Evolutionary conservation across 2,329 filamentous ascomycete species (phyloP), one percentile per base, ranked within the genome.

Genomic region (Niveomyces coronatus): DNA sequence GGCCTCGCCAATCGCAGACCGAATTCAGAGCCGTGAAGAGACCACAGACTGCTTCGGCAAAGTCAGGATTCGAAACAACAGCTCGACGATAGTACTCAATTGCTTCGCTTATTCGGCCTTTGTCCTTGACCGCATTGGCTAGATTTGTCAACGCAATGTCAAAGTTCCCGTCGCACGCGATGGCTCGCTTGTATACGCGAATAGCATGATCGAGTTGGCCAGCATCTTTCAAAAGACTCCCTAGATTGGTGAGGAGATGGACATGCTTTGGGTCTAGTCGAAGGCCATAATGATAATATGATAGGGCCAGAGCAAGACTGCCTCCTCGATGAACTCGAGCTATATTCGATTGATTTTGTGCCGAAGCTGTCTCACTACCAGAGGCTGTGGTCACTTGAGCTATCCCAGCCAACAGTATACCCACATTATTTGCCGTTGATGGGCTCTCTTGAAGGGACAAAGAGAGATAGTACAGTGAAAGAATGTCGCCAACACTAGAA

Each of bases 361-460:
- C 30, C 19, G 44, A 45, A 10, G 38, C 32, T n/a, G 34, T 39
- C 22, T 42, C 24, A 19, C 31, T 38, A 11, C 42, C 41, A 9
- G 43, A 22, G 10, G 63, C 65, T 15, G 67, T 54, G 18, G 49
- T 47, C 8, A 55, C 42, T 41, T 94, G 87, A 53, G 94, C 91
- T 15, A 96, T 84, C 40, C 91, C 85, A 5, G 91, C 91, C n/a
- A 98, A 75, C 19, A 98, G 69, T 39, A 98, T 98, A 3, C 91
- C 91, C 10, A 98, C 88, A 55, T 98, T 98, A 56, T 98, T 98
- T 1, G 91, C 91, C 0, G 91, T 98, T 0, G 91, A 98, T 3
- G 91, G 91, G 51, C 91, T 96, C 33, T 91, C 88, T 46, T 95
- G 91, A 3, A 98, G 70, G 0, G 91, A 94, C 3, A 98, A 65